A percentile compares a stretch with the other conserved stretches of the same genome.
Conservation (phyloP, 257 asterid genomes). For the Echium plantagineum region DNA sequence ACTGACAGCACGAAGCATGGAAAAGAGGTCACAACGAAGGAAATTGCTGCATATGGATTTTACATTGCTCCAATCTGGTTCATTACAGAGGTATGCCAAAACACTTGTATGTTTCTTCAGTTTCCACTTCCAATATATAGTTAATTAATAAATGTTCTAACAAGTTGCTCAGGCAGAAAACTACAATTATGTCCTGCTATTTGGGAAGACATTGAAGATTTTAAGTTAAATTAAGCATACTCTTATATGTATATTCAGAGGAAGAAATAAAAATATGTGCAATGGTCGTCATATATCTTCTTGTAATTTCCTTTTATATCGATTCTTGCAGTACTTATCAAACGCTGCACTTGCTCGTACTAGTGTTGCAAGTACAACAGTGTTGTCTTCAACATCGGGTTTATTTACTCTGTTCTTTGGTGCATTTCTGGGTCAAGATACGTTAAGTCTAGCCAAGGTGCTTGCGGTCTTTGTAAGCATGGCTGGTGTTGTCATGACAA, state of each 20-base stretch:
- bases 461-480: constrained; percentile 91
- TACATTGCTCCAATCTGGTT: constrained; percentile 97
- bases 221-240: too few species aligned
- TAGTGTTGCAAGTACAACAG: constrained; percentile 98
- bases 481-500: constrained; percentile 88
- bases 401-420: constrained; percentile 88
- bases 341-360: constrained; percentile 97
- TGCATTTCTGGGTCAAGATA: constrained; percentile 88
- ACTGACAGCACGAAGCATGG: constrained; percentile 26
- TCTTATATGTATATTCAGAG: too few species aligned
- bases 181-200: too few species aligned
- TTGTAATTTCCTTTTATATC: constrained; percentile 5
- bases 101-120: neutral
- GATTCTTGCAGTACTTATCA: constrained; percentile 64
- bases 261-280: too few species aligned
- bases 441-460: constrained; percentile 58
- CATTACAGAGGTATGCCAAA: constrained; percentile 67
- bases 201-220: too few species aligned
- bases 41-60: constrained; percentile 82
- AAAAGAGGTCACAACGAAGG: constrained; percentile 55
- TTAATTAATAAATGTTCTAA: too few species aligned
- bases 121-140: constrained; percentile 1
- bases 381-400: constrained; percentile 93
- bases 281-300: constrained; percentile 1
- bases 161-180: too few species aligned